A percentile compares a stretch with the other conserved stretches of the same genome.
phyloP scores from a whole-genome alignment of 768 basidiomycete genomes.

The Phallus indusiatus region DNA sequence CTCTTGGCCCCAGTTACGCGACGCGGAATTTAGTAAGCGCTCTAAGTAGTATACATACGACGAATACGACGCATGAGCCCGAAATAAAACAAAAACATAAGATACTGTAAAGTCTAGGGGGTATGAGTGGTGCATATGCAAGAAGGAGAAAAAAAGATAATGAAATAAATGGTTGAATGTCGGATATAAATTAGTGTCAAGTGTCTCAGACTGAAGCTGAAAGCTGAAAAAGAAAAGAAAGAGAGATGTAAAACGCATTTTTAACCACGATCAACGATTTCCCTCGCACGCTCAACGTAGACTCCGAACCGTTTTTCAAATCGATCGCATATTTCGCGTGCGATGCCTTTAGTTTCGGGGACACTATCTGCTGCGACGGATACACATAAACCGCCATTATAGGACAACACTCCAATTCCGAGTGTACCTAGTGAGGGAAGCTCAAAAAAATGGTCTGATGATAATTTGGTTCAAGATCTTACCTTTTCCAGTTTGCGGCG shows the following conservation, averaged over 20 bases:
- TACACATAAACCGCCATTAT: background rate
- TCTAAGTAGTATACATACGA: too few species aligned
- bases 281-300: background rate
- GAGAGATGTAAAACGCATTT: background rate
- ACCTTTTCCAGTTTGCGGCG: conserved; percentile 3
- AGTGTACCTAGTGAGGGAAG: background rate
- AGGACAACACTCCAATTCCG: background rate
- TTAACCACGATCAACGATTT: background rate
- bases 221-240: too few species aligned
- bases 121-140: too few species aligned
- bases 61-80: too few species aligned
- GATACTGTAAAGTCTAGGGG: too few species aligned
- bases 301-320: background rate
- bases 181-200: too few species aligned
- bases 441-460: background rate
- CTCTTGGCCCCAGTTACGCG: too few species aligned
- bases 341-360: background rate
- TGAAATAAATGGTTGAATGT: too few species aligned
- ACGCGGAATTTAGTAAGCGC: too few species aligned
- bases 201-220: background rate
- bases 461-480: too few species aligned
- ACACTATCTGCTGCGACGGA: background rate
- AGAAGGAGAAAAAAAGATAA: too few species aligned
- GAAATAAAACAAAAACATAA: too few species aligned
- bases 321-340: background rate